Evolutionary conservation across 108 stramenopile species (phyloP), one percentile per base, ranked within the genome.

Genomic region (Pseudonitzschia pungens): DNA sequence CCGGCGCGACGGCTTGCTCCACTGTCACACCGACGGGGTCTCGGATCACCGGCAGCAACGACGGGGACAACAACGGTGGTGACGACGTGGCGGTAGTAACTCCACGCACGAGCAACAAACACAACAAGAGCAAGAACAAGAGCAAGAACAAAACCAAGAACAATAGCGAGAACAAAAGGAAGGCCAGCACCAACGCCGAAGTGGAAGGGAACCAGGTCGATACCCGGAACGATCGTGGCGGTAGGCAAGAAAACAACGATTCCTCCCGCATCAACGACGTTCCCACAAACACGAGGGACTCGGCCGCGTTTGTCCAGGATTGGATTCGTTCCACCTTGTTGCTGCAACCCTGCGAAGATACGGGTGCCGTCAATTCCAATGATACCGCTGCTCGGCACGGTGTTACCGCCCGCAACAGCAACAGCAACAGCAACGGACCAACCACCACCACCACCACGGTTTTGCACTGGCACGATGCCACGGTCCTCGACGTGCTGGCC

Each of bases 261-360:
- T 36, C 36, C 36, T 6, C 36, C 36, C 36, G 6, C 36, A 12
- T 4, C 14, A 48, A 12, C 9, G 42, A 43, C 45, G 10, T 12
- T 18, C 45, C 45, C 45, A 18, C 45, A 6, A 54, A 0, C 29
- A 26, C 57, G 9, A 58, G 15, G 20, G 29, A 58, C 7, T n/a
- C 57, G 24, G 29, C 29, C 9, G 57, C 57, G 12, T 14, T n/a
- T 40, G 60, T 62, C n/a, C 66, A 26, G 28, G 66, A 48, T 26
- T 67, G 66, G 66, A 67, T 67, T 29, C 43, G 66, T 28, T 48
- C 66, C 10, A 67, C 26, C 21, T 27, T 67, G 44, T 21, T 24
- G 20, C 54, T 11, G 26, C 26, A 12, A 55, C 21, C 36, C 36
- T 22, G 26, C 26, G 54, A 4, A 4, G 54, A 21, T 21, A 21